Evolutionary conservation across 2,329 filamentous ascomycete genomes (phyloP), one percentile per base, ranked within the genome.

Genomic region (Hypoxylon sp.): DNA sequence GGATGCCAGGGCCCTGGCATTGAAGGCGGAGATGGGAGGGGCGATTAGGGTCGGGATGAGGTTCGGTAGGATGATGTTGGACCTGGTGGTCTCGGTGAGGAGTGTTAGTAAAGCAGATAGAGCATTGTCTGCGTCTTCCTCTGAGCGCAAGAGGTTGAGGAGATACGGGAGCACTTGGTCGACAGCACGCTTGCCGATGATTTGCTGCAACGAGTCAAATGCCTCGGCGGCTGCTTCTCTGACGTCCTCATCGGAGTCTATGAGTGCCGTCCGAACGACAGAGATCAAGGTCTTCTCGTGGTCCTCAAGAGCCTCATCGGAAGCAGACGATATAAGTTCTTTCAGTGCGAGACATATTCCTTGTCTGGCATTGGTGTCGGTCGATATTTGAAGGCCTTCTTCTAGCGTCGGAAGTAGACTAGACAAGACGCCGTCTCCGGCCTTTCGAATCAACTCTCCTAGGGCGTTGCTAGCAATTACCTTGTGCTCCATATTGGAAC

Each of bases 401-500:
- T 97, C 92, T 37, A 99, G 83, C 23, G 92, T 96, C 20, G 94
- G 94, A 54, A 99, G 76, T 53, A 99, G 76, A 31, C 85, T 95
- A 16, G 91, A 84, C 57, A 99, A 79, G 49, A 99, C 92, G 47
- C 91, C 89, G 70, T 99, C 94, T 55, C 95, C 94, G 66, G 94
- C 93, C 73, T 96, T 97, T 66, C 94, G 88, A 67, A 99, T 97
- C 61, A 99, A 84, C 70, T 99, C 94, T 67, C 94, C 94, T 47
- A 99, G 81, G 37, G 94, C 91, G 71, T 97, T 97, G 70, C 93
- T 93, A 61, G 95, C 94, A 78, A 99, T 99, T 63, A 96, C 89
- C 78, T 97, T 97, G 73, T 99, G 94, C 71, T 99, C 94, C 87
- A 96, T 92, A 68, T 97, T 97, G 34, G 92, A 89, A 70, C 92